Base-by-base conservation (phyloP, 2,329 filamentous ascomycete genomes). In the Trichothecium roseum region DNA sequence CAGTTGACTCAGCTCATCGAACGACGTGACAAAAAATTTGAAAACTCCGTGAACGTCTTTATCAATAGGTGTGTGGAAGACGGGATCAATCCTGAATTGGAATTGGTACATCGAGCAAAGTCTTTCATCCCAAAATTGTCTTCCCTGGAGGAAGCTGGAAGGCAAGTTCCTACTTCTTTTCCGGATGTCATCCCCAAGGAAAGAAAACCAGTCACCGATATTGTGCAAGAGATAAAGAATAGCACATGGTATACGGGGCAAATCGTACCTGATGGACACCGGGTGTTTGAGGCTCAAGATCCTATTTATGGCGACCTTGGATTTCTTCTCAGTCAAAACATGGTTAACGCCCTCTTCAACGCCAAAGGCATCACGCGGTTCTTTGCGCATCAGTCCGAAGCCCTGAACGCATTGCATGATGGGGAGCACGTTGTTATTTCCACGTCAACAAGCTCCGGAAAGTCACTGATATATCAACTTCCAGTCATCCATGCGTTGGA, bases 301-400 rank as follows among this genome's bases (percentile, higher is more conserved):
- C 68, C 89, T 0, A 72, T 88, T 0, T 87, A 84, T 48, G 88
- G 86, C 1, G 82, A 94, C 29, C 67, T 98, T 33, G 73, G 82
- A 18, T 98, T 96, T 51, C 64, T 81, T 14, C 69, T 98, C 7
- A 94, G 87, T 35, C 91, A 98, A 53, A 74, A 84, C 43, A 63
- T 98, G 34, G 88, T 98, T n/a, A 94, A 98, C 54, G 89, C 91
- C 1, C 60, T 98, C 1, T 98, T 93, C 62, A 96, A 96, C 46
- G 84, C 85, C 8, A 84, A 82, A 46, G 79, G 79, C 3, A 96
- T 98, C 39, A 84, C 80, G 0, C 72, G 81, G 39, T 73, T 98
- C 27, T 98, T 93, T 51, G 78, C 84, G 1, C 91, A 98, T 55
- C 91, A 98, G 58, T 78, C 88, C 0, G 84, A 94, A 59, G 91